These are phyloP conservation scores for Lichtheimia hyalospora DNA, from an alignment of 371 early-diverging fungal genomes.

Conservation along the genomic window DNA sequence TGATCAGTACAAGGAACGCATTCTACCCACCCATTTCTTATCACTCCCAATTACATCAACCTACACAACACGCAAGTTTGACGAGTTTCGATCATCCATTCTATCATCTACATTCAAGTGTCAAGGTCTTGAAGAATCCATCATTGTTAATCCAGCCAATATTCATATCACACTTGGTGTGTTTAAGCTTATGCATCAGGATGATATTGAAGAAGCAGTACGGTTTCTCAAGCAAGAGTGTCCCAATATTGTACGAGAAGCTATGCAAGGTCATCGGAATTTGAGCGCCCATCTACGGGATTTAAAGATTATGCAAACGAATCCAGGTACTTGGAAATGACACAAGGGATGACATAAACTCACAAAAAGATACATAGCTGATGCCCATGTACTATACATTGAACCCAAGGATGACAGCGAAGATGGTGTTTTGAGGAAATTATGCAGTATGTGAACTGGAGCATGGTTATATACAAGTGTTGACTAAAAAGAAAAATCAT, in stretches of 20 bases:
- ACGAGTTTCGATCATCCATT: constrained; percentile 24
- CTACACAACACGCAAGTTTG: constrained; percentile 21
- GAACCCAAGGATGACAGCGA: constrained; percentile 29
- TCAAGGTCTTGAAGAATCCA: constrained; percentile 21
- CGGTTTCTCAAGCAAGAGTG: constrained; percentile 23
- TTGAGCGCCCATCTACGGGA: constrained; percentile 19
- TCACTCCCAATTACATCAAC: constrained; percentile 23
- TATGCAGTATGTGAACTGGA: constrained; percentile 15
- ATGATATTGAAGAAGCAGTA: constrained; percentile 27
- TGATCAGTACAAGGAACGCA: constrained; percentile 9
- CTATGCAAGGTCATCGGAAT: constrained; percentile 2
- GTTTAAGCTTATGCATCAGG: constrained; percentile 22
- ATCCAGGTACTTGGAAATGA: constrained; percentile 20
- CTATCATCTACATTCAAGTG: constrained; percentile 20
- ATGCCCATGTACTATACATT: constrained; percentile 36
- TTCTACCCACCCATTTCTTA: constrained; percentile 34
- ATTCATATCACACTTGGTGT: constrained; percentile 42
- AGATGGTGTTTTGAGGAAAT: constrained; percentile 11
- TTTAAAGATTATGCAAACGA: constrained; percentile 20
- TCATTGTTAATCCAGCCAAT: constrained; percentile 25
- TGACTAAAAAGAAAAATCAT: background rate
- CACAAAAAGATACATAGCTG: constrained; percentile 12
- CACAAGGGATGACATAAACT: background rate
- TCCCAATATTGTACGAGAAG: constrained; percentile 11
- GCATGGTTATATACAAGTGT: background rate